Evolutionary conservation across 306 rosid species (phyloP).

Genomic region (Glycine tomentella): DNA sequence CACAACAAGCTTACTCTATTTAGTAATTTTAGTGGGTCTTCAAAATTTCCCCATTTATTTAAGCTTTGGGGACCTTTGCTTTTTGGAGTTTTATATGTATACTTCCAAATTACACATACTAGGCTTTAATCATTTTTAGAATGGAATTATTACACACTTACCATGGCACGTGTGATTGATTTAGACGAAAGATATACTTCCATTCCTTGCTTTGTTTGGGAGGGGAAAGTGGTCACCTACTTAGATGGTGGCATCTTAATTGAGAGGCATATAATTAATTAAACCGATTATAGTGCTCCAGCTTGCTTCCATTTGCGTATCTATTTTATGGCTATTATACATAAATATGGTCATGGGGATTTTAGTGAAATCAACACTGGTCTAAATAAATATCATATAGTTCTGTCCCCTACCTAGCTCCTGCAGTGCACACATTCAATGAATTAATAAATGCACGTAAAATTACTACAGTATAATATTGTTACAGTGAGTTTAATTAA

Average conservation of each 20-base stretch:
- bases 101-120: conserved; percentile 32
- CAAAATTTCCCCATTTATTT: background rate
- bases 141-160: conserved; percentile 13
- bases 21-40: conserved; percentile 3
- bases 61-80: background rate
- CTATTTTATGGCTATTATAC: background rate
- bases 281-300: background rate
- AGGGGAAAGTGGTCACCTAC: background rate
- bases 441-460: background rate
- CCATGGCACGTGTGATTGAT: conserved; percentile 2
- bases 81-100: conserved; percentile 9
- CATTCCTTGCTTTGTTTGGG: background rate
- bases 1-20: background rate
- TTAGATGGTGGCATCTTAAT: background rate
- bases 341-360: background rate
- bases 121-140: background rate
- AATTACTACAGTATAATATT: background rate
- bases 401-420: background rate
- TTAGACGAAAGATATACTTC: background rate
- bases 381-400: background rate
- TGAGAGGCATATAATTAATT: background rate
- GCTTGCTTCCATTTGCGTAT: conserved; percentile 1
- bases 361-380: background rate
- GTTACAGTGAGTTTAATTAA: background rate
- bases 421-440: background rate